phyloP scores from a whole-genome alignment of 768 basidiomycete genomes.

The Suillus subalutaceus region DNA sequence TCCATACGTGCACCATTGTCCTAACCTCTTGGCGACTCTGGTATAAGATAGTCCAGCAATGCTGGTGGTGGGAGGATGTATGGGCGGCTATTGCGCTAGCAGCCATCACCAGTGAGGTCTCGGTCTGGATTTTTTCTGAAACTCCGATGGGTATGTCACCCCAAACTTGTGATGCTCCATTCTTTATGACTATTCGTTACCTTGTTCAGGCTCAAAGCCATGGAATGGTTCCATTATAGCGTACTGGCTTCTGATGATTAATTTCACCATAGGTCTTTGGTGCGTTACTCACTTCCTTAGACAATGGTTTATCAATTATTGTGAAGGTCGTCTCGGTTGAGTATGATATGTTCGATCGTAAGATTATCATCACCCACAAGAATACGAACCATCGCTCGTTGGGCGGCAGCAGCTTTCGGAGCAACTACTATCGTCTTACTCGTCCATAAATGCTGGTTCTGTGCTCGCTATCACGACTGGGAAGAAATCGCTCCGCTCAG shows the following conservation, averaged over 20 bases:
- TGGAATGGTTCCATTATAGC: slow-evolving; percentile 11
- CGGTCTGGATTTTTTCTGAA: slow-evolving; percentile 12
- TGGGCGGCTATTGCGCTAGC: slow-evolving; percentile 12
- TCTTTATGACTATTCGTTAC: not conserved
- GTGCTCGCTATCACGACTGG: slow-evolving; percentile 11
- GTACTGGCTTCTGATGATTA: slow-evolving; percentile 10
- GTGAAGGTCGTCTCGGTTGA: slow-evolving; percentile 13
- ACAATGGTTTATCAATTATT: not conserved
- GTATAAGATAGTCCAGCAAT: slow-evolving; percentile 9
- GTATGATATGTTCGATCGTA: slow-evolving; percentile 15
- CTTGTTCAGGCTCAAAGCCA: not conserved
- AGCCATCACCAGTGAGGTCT: slow-evolving; percentile 7
- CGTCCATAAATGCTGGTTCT: slow-evolving; percentile 13
- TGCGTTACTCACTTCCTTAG: slow-evolving; percentile 1
- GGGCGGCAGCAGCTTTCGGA: slow-evolving; percentile 5
- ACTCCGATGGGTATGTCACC: slow-evolving; percentile 6
- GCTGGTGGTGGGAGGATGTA: slow-evolving; percentile 17
- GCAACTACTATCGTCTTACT: slow-evolving; percentile 11
- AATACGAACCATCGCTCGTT: slow-evolving; percentile 11
- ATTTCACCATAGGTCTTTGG: slow-evolving; percentile 15
- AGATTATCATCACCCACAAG: slow-evolving; percentile 10
- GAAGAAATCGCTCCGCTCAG: not conserved
- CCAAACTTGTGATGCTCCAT: not conserved
- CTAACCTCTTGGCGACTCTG: slow-evolving; percentile 14
- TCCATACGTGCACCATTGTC: slow-evolving; percentile 10